Evolutionary conservation across 1,284 basidiomycete genomes (phyloP).

Genomic region (Heterobasidion annosum): DNA sequence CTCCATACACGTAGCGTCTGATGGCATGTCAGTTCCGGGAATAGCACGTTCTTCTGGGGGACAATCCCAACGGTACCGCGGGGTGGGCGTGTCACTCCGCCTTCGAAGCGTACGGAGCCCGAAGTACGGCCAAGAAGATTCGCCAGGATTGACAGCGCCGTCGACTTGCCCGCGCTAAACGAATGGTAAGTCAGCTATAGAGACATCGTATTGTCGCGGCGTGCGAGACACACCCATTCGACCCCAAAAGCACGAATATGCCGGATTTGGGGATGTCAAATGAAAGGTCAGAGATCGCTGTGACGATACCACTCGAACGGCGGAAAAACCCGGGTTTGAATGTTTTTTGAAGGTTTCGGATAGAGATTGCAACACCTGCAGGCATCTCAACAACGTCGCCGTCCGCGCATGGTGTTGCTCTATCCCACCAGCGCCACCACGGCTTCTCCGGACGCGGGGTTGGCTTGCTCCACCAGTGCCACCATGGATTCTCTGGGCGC

Average conservation of each 20-base stretch:
- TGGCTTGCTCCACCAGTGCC: conserved; percentile 15
- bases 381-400: conserved; percentile 21
- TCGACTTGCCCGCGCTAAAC: conserved; percentile 73
- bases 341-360: conserved; percentile 49
- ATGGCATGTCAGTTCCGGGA: conserved; percentile 66
- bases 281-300: conserved; percentile 55
- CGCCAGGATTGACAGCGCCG: conserved; percentile 57
- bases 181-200: neutral
- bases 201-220: neutral
- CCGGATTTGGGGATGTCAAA: conserved; percentile 59
- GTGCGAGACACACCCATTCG: conserved; percentile 45
- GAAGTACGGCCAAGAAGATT: conserved; percentile 49
- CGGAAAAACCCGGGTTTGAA: conserved; percentile 37
- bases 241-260: conserved; percentile 70
- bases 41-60: conserved; percentile 78
- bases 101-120: conserved; percentile 58
- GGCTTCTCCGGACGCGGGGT: conserved; percentile 21
- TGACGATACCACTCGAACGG: conserved; percentile 32
- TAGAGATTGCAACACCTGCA: conserved; percentile 44
- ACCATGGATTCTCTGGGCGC: conserved; percentile 19
- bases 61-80: conserved; percentile 68
- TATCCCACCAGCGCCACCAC: conserved; percentile 18
- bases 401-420: conserved; percentile 10
- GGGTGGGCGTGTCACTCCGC: conserved; percentile 37
- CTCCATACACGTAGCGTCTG: conserved; percentile 71